Evolutionary conservation across 345 rosid genomes (phyloP).

Genomic region (Sonneratia caseolaris): DNA sequence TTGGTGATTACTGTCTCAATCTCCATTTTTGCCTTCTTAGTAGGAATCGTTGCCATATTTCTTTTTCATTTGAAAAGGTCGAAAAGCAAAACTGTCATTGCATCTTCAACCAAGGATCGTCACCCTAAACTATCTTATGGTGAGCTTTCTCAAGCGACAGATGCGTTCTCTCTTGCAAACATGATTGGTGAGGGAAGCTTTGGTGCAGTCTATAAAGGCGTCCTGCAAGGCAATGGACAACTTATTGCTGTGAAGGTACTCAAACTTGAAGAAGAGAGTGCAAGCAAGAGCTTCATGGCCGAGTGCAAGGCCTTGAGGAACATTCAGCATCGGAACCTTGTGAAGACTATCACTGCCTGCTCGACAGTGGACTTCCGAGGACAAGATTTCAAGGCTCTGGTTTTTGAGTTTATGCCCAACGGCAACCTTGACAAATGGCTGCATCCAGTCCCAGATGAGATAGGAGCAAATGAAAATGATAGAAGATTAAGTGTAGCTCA

Average conservation of each 20-base stretch:
- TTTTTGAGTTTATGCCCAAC: slow-evolving; percentile 20
- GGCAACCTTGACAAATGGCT: slow-evolving; percentile 16
- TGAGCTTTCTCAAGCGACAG: slow-evolving; percentile 10
- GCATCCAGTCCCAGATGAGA: not conserved
- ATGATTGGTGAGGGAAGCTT: slow-evolving; percentile 14
- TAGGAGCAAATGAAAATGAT: not conserved
- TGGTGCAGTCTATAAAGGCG: slow-evolving; percentile 13
- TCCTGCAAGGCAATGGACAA: not conserved
- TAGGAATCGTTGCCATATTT: not conserved
- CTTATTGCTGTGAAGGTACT: slow-evolving; percentile 16
- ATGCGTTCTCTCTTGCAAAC: slow-evolving; percentile 13
- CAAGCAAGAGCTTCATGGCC: slow-evolving; percentile 11
- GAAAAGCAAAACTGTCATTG: not conserved
- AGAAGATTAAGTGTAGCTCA: not conserved
- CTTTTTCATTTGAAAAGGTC: not conserved
- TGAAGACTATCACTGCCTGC: slow-evolving; percentile 14
- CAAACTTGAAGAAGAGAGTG: slow-evolving; percentile 12
- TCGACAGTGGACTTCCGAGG: slow-evolving; percentile 21
- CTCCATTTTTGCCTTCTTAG: not conserved
- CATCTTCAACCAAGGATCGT: not conserved
- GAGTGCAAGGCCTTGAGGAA: slow-evolving; percentile 17
- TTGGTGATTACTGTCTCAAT: not conserved
- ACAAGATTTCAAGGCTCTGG: slow-evolving; percentile 23
- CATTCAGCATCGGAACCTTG: slow-evolving; percentile 14
- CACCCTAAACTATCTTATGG: slow-evolving; percentile 9